phyloP scores from a whole-genome alignment of 495 filamentous ascomycete genomes.

The Penicillium canariense region DNA sequence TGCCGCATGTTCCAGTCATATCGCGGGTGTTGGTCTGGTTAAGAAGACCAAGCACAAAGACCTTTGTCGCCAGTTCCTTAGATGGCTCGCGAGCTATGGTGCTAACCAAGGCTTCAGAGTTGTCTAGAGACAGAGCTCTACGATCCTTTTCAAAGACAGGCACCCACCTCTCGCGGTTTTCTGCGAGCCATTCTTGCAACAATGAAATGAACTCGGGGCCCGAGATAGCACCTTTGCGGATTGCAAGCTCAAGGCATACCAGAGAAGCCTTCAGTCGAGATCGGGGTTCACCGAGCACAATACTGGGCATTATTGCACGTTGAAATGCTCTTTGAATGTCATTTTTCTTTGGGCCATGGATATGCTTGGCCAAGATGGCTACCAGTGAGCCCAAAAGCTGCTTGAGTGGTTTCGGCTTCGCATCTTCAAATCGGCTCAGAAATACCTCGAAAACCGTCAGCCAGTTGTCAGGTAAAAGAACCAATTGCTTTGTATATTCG shows the following conservation, averaged over 20 bases:
- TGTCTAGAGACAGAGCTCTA: conserved; percentile 25
- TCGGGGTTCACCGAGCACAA: conserved; percentile 40
- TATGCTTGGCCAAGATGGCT: conserved; percentile 50
- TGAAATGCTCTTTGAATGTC: conserved; percentile 23
- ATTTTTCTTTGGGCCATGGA: conserved; percentile 27
- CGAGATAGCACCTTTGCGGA: conserved; percentile 37
- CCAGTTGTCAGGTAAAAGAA: conserved; percentile 53
- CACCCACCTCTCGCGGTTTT: conserved; percentile 30
- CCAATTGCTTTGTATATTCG: conserved; percentile 32
- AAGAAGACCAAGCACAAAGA: conserved; percentile 39
- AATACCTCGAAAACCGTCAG: conserved; percentile 64
- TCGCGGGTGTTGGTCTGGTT: conserved; percentile 48
- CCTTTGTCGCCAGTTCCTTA: conserved; percentile 23
- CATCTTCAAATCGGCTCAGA: conserved; percentile 69
- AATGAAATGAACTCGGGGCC: conserved; percentile 32
- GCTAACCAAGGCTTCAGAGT: conserved; percentile 5
- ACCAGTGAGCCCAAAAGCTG: conserved; percentile 63
- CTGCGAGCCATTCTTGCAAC: conserved; percentile 33
- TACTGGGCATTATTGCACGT: conserved; percentile 32
- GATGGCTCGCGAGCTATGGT: conserved; percentile 7
- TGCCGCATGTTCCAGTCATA: conserved; percentile 62
- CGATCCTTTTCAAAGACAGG: conserved; percentile 33
- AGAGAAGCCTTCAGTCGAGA: conserved; percentile 42
- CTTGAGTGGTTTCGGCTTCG: conserved; percentile 71
- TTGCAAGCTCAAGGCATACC: conserved; percentile 41